Base-by-base conservation (phyloP, 2,329 filamentous ascomycete species). In the Aspergillus novofumigatus region DNA sequence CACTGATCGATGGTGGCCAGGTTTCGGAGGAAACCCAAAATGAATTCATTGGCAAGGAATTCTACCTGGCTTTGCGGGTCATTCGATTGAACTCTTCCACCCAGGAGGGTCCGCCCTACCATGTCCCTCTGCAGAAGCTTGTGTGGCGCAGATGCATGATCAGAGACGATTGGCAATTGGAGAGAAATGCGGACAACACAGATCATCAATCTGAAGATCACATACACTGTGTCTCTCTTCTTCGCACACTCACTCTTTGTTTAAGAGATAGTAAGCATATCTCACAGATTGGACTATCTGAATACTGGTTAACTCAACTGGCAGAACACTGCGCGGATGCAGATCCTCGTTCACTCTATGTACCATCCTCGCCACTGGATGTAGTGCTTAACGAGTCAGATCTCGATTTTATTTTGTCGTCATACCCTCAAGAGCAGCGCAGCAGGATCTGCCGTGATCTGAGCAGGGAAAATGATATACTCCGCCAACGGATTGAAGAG, bases 71-170 rank as follows among this genome's bases (percentile, higher is more conserved):
- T 23, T 80, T 96, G 20, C 67, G 83, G 82, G 67, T 70, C 20
- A 68, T 80, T 45, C 80, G 78, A 17, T 72, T 86, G 77, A 67
- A 81, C 78, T 72, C 81, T 77, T 68, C 84, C 77, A 62, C 81
- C 80, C 65, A 80, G 72, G 65, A 78, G 77, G 62, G 86, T 78
- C 62, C 65, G 10, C 61, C 61, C 11, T 68, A 67, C 48, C 47
- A 64, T 51, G 56, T 57, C 50, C 63, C 69, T 29, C 56, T 72
- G 48, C 67, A 67, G 5, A 71, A 70, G 41, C 56, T 72, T 26
- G 90, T 97, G 60, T 99, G 94, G 94, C 88, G 94, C 69, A 86
- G 94, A 54, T 88, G 91, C 59, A 89, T 89, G 67, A 82, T 93
- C 63, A 85, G 87, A 51, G 92, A 97, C 71, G 85, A 97, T 69